These are phyloP conservation scores for Ceratocystis lukuohia DNA, from an alignment of 2,329 filamentous ascomycete species.

Conservation along the genomic window DNA sequence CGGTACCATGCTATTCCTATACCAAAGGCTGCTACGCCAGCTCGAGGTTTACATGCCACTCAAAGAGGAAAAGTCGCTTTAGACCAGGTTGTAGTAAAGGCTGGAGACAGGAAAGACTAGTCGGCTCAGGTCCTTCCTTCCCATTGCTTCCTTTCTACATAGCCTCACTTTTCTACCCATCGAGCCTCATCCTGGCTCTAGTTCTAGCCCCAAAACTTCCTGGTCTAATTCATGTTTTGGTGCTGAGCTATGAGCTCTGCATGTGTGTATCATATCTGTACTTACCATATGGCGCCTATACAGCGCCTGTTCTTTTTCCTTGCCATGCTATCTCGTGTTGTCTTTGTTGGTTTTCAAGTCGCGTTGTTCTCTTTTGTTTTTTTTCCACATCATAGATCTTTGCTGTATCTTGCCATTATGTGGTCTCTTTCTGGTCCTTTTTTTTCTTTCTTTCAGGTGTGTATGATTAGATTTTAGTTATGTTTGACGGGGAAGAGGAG, in stretches of 20 bases:
- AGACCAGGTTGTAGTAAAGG: not conserved
- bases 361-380: not conserved
- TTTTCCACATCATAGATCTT: not conserved
- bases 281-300: conserved; percentile 3
- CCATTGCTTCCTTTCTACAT: no score
- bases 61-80: conserved; percentile 23
- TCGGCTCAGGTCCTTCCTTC: no score
- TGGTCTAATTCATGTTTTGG: not conserved
- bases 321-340: not conserved
- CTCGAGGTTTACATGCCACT: conserved; percentile 43
- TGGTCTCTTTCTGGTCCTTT: not conserved
- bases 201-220: not conserved
- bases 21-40: conserved; percentile 72
- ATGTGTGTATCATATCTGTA: conserved; percentile 20
- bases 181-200: not conserved
- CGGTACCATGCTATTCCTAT: conserved; percentile 90
- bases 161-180: conserved; percentile 12
- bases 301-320: not conserved
- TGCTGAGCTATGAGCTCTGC: conserved; percentile 8
- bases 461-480: conserved; percentile 1
- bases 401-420: not conserved
- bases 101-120: no score
- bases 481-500: not conserved
- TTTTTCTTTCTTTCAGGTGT: not conserved
- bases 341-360: not conserved